Conservation (phyloP, 257 asterid genomes). For the Primulina eburnea region DNA sequence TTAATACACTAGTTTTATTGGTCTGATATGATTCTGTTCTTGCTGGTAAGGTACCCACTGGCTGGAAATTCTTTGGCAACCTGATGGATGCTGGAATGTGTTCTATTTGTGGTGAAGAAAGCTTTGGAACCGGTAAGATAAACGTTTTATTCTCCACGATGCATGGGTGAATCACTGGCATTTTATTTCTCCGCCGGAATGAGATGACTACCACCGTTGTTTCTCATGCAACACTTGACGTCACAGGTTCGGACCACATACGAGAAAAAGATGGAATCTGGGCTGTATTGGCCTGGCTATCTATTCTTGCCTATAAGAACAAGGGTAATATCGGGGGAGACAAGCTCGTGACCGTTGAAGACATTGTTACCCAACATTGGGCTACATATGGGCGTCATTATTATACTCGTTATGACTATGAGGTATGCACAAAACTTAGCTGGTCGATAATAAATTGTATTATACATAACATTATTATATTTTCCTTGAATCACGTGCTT, state of each 20-base stretch:
- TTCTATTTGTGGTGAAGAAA: constrained; percentile 98
- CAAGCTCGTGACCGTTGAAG: constrained; percentile 82
- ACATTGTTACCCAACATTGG: constrained; percentile 97
- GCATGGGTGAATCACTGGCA: not conserved
- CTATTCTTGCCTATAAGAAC: constrained; percentile 85
- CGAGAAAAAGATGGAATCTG: constrained; percentile 99
- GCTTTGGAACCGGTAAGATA: constrained; percentile 94
- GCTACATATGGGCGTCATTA: constrained; percentile 91
- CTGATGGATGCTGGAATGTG: constrained; percentile 99
- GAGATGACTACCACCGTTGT: not conserved
- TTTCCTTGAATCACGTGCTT: not conserved
- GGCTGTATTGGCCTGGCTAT: constrained; percentile 98
- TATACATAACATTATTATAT: constrained; percentile 7
- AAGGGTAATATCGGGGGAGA: constrained; percentile 72
- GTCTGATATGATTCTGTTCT: constrained; percentile 20
- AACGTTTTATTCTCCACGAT: constrained; percentile 3
- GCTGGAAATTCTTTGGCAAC: constrained; percentile 99
- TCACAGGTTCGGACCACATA: constrained; percentile 91
- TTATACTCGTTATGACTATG: constrained; percentile 94
- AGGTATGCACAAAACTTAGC: constrained; percentile 42
- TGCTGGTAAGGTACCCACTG: constrained; percentile 80
- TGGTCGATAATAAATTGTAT: constrained; percentile 4
- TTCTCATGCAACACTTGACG: constrained; percentile 10
- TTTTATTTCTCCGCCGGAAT: not conserved
- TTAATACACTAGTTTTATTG: not conserved